Base-by-base conservation (phyloP, 331 rosid genomes). In the Spiraea crenata region DNA sequence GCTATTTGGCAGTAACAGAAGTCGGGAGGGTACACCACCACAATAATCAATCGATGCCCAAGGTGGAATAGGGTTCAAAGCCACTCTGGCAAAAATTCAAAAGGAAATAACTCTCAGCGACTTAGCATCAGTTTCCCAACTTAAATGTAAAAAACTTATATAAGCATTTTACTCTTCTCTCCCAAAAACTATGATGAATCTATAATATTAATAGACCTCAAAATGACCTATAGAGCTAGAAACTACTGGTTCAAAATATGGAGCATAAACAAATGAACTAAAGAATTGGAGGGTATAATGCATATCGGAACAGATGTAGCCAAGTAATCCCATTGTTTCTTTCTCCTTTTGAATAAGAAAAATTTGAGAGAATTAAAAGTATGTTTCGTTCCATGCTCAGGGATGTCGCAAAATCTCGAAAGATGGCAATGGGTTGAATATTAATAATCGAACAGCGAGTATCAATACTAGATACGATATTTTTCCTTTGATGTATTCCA, bases 1-100 rank as follows among this genome's bases (percentile, higher is more conserved):
- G 64, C 45, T 34, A 45, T 37, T 69, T 20, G 16, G 20, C 66
- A 70, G 80, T 39, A 80, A 65, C 70, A 65, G 82, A 70, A 65
- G 84, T 86, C 68, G 84, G 81, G 67, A 83, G 69, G 64, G 73
- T 70, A 57, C 74, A 69, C 74, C 81, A 71, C 77, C 45, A 48
- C 77, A 63, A 69, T 77, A 80, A 76, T 91, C 96, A 92, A 80
- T 92, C 98, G 75, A 92, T 92, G 85, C 89, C 98, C 89, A 92
- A 83, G 79, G 92, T 89, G 69, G 92, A 89, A 82, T 76, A 89
- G 59, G 98, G 87, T 81, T 92, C 98, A 82, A 80, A 73, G 82
- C 85, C 96, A 75, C 91, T 95, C 96, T 90, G 95, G 80, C 46
- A 88, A 59, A 71, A 76, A 62, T 67, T 35, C 37, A 61, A 42